Evolutionary conservation across 768 basidiomycete species (phyloP).

Genomic region (Russula vinacea): DNA sequence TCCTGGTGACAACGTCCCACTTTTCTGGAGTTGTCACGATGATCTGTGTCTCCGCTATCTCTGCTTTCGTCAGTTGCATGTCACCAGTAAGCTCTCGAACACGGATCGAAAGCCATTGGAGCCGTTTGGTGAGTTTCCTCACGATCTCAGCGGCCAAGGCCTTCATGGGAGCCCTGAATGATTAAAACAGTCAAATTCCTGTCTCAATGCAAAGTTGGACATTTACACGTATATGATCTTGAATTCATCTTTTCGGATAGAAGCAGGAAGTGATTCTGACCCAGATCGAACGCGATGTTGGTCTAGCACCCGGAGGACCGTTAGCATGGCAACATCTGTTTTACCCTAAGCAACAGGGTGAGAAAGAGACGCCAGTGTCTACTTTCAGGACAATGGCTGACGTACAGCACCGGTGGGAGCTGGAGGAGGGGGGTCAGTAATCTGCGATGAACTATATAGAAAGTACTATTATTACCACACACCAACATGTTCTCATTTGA

Average conservation of each 20-base stretch:
- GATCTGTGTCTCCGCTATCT: slow-evolving; percentile 93
- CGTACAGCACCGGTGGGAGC: slow-evolving; percentile 97
- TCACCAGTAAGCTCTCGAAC: slow-evolving; percentile 86
- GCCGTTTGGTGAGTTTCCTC: slow-evolving; percentile 83
- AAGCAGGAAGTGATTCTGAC: slow-evolving; percentile 40
- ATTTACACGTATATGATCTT: slow-evolving; percentile 96
- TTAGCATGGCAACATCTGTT: slow-evolving; percentile 96
- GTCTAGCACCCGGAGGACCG: slow-evolving; percentile 82
- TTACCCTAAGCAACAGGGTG: slow-evolving; percentile 64
- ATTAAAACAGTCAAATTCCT: background rate
- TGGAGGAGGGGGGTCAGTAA: slow-evolving; percentile 35
- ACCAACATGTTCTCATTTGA: slow-evolving; percentile 96
- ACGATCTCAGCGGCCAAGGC: slow-evolving; percentile 94
- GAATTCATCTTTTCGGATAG: slow-evolving; percentile 70
- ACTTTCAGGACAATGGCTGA: slow-evolving; percentile 10
- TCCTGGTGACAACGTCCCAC: slow-evolving; percentile 98
- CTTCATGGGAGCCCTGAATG: slow-evolving; percentile 89
- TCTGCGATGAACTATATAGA: background rate
- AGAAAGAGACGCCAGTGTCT: slow-evolving; percentile 2
- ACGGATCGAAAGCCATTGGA: slow-evolving; percentile 81
- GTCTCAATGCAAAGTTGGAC: background rate
- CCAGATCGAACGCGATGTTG: slow-evolving; percentile 52
- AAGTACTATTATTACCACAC: slow-evolving; percentile 54
- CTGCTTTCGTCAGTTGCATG: slow-evolving; percentile 93
- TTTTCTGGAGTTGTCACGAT: slow-evolving; percentile 99